Base-by-base conservation (phyloP, 805 yeast species). In the Yamadazyma nakazawae region DNA sequence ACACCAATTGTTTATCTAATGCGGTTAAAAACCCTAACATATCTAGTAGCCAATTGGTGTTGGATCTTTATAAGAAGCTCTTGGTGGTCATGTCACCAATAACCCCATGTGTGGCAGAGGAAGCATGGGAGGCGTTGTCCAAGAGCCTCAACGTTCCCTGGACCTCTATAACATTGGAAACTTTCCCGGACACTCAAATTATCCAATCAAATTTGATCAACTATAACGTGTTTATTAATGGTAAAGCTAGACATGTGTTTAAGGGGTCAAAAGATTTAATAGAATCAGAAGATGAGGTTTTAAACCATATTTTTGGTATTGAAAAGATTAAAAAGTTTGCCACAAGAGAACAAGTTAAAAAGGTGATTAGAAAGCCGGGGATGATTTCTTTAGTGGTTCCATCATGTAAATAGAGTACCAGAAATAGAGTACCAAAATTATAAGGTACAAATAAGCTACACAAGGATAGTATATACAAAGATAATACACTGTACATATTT, bases 71-170 rank as follows among this genome's bases (percentile, higher is more conserved):
- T 48, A 69, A 75, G 52, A 80, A 78, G 45, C 66, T 90, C 14
- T 55, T 89, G 14, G 70, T 79, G n/a, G 61, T 80, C 6, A 76
- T 87, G 65, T 74, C 92, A 2, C 97, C 97, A 0, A 85, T 91
- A 0, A 78, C 86, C 0, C 98, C 99, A 1, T 77, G 84, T 5
- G 75, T 81, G 7, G 79, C 88, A 0, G 98, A 92, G 56, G 98
- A 92, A 63, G 75, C 87, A 19, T 83, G 92, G 82, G 88, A 84
- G 49, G 56, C 82, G 2, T 63, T 66, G 24, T 39, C 32, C 11
- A 34, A 42, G 3, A 42, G 47, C 2, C 49, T 57, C 16, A 25
- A 41, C 11, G 53, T 55, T 1, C 47, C 50, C 5, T 74, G 82
- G 77, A 54, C 58, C 2, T 75, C 89, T 0, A 72, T 88, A 9